Evolutionary conservation across 352 stramenopile genomes (phyloP).

Genomic region (Globisporangium orthogonon): DNA sequence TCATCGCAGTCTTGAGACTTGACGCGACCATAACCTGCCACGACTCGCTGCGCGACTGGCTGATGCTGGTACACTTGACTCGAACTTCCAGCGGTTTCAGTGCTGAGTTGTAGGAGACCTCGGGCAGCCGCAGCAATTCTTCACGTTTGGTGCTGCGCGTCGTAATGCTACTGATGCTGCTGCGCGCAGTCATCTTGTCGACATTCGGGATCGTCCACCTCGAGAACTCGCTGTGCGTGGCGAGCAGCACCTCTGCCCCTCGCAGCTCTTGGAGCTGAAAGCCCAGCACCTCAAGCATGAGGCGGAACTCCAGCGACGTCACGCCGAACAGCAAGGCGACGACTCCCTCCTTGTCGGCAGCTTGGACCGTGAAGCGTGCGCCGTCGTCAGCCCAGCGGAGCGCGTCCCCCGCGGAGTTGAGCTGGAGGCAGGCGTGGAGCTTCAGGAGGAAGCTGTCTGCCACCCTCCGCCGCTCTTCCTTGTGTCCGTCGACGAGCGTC

Average conservation of each 20-base stretch:
- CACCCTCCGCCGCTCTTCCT: background rate
- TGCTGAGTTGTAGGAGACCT: constrained; percentile 25
- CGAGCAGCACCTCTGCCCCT: background rate
- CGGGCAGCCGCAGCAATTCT: constrained; percentile 22
- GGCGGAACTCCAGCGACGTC: background rate
- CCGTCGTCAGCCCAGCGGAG: constrained; percentile 6
- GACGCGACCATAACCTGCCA: constrained; percentile 34
- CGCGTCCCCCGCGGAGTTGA: background rate
- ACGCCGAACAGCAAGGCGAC: background rate
- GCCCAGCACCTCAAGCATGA: constrained; percentile 1
- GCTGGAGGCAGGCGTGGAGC: constrained; percentile 6
- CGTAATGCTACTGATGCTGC: background rate
- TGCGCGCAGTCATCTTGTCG: background rate
- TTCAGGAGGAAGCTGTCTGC: constrained; percentile 2
- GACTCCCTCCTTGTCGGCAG: background rate
- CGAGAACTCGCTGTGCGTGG: constrained; percentile 6
- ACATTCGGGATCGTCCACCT: background rate
- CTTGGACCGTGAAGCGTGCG: background rate
- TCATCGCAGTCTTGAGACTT: constrained; percentile 19
- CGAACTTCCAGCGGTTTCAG: constrained; percentile 52
- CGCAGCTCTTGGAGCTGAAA: constrained; percentile 3
- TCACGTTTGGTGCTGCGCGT: background rate
- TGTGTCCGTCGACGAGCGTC: background rate
- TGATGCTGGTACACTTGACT: constrained; percentile 22
- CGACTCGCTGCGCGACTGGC: constrained; percentile 7